Evolutionary conservation across 164 flowering plant genomes (phyloP).

Genomic region (Stephania japonica): DNA sequence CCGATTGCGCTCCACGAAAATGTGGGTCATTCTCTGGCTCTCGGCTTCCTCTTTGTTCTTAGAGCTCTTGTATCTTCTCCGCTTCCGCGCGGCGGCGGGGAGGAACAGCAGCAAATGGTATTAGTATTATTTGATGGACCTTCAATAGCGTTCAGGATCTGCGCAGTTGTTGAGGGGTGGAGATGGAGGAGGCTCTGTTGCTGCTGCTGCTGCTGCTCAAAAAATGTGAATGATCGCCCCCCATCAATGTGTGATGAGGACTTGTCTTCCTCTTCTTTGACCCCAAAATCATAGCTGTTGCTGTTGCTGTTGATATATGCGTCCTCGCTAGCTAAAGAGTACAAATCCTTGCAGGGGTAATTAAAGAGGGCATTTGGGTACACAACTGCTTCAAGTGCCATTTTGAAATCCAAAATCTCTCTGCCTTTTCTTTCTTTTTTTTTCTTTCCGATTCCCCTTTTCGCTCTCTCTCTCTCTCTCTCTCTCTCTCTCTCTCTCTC

Average conservation of each 20-base stretch:
- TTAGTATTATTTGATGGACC: background rate
- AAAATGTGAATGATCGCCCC: too few species aligned
- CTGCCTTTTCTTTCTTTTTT: too few species aligned
- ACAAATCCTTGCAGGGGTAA: constrained; percentile 32
- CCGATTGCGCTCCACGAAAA: constrained; percentile 49
- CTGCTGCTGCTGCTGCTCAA: background rate
- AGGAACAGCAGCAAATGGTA: too few species aligned
- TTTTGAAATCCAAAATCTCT: constrained; percentile 7
- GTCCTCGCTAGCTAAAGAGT: constrained; percentile 16
- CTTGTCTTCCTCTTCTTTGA: constrained; percentile 19
- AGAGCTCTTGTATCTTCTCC: constrained; percentile 26
- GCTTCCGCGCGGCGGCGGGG: constrained; percentile 25
- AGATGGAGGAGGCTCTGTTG: background rate
- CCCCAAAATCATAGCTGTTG: constrained; percentile 20
- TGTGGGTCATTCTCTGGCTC: constrained; percentile 58
- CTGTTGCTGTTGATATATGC: background rate
- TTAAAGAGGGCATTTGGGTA: constrained; percentile 38
- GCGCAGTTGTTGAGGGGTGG: constrained; percentile 6
- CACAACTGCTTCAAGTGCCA: constrained; percentile 68
- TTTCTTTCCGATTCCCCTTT: too few species aligned
- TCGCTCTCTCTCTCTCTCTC: too few species aligned
- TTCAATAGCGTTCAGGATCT: background rate
- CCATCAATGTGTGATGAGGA: too few species aligned
- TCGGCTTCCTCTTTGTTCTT: constrained; percentile 52
- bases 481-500: too few species aligned